Evolutionary conservation across 306 rosid genomes (phyloP).

Genomic region (Citrullus colocynthis): DNA sequence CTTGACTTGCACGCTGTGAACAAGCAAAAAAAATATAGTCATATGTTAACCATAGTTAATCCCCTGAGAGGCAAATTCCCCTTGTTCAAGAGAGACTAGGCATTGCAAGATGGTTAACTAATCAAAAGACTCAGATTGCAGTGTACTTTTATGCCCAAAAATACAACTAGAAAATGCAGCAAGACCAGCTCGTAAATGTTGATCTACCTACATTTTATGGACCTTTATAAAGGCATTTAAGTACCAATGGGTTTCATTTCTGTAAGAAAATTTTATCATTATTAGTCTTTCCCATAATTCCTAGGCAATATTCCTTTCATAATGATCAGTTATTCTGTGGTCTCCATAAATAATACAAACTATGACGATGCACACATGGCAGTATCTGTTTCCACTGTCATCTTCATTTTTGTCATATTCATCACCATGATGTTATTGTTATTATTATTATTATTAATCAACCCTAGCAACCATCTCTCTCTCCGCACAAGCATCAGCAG

Average conservation of each 20-base stretch:
- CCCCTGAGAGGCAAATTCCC: not conserved
- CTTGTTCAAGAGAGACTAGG: not conserved
- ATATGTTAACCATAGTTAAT: not conserved
- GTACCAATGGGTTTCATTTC: not conserved
- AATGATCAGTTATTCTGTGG: not conserved
- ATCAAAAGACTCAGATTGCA: not conserved
- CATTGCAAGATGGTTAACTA: not conserved
- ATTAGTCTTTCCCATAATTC: not conserved
- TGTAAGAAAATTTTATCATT: not conserved
- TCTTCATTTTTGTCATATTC: not conserved
- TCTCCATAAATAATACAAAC: not conserved
- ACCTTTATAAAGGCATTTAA: not conserved
- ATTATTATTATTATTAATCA: not conserved
- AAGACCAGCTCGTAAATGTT: not conserved
- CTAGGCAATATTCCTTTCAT: not conserved
- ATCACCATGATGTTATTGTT: not conserved
- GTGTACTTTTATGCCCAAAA: not conserved
- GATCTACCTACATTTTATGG: not conserved
- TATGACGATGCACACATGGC: not conserved
- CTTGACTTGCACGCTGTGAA: slow-evolving; percentile 68
- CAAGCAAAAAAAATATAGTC: slow-evolving; percentile 16
- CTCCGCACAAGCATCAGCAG: not conserved
- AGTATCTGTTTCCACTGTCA: not conserved
- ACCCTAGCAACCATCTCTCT: not conserved
- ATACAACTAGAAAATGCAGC: not conserved